These are phyloP conservation scores for Curvularia spicifera DNA, from an alignment of 2,329 filamentous ascomycete genomes.

Conservation along the genomic window DNA sequence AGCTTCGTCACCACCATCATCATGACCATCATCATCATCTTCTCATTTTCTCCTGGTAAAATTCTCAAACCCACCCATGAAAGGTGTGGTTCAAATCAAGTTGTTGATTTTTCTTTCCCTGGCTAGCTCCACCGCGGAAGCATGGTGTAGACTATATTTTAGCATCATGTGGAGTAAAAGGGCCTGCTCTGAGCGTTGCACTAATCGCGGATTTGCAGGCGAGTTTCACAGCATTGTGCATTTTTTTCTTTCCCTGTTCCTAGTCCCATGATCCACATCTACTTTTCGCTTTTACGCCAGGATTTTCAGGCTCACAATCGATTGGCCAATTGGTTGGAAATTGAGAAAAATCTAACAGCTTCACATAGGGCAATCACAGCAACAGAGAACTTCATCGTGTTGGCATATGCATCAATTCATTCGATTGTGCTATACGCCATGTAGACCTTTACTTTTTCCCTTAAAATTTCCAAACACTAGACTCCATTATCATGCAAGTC, in stretches of 20 bases:
- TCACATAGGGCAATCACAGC: background rate
- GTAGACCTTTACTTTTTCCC: slow-evolving; percentile 27
- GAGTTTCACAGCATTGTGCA: background rate
- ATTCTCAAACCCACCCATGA: background rate
- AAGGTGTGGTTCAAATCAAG: background rate
- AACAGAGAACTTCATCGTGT: background rate
- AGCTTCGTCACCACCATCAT: background rate
- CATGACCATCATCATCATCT: background rate
- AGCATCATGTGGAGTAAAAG: slow-evolving; percentile 11
- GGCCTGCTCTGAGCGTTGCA: background rate
- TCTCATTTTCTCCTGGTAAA: background rate
- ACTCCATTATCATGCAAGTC: slow-evolving; percentile 26
- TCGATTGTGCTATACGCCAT: slow-evolving; percentile 42
- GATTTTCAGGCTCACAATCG: background rate
- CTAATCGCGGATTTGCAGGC: background rate
- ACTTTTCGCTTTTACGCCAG: background rate
- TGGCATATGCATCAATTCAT: slow-evolving; percentile 37
- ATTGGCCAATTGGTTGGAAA: background rate
- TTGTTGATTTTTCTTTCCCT: background rate
- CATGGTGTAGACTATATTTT: slow-evolving; percentile 1
- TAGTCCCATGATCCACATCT: background rate
- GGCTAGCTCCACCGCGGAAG: slow-evolving; percentile 6
- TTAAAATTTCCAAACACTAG: slow-evolving; percentile 24
- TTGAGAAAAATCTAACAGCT: background rate
- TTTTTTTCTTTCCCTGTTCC: background rate